Evolutionary conservation across 768 basidiomycete species (phyloP), one percentile per base, ranked within the genome.

Genomic region (Tylopilus sp.): DNA sequence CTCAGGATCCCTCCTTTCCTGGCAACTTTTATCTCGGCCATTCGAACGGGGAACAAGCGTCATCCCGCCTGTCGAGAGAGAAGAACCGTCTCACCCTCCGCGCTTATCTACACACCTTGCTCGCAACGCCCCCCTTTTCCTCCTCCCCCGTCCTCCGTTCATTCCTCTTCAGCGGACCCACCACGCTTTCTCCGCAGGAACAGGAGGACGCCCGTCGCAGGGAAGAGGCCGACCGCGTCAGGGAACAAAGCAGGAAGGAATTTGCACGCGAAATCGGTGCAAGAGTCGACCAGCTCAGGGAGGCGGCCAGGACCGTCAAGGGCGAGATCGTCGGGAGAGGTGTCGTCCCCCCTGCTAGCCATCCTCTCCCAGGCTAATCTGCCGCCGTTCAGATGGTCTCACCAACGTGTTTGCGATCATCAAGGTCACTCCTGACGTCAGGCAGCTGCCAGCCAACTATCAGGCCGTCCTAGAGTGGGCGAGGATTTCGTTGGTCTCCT

Each of bases 391-490:
- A 92, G 92, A 93, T 71, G 97, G 97, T 10, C 75, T 99, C 21
- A 89, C 84, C 24, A 82, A 81, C 51, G 78, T 98, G n/a, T 99
- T 99, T 64, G 82, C 83, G 12, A 87, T 87, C 6, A 89, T 99
- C 67, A 89, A 92, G 71, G 71, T 81, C 36, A 95, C 89, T 5
- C 82, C 88, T 9, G 75, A 85, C 52, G 84, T 95, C 10, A 78
- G 81, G 52, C 81, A 85, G 63, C 72, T 99, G 40, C 96, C 97
- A 7, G 67, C 74, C 8, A 91, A 95, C 56, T 98, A 94, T 63
- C 78, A 83, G 58, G 89, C 93, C 36, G 92, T 98, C 42, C 66
- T 96, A 8, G 96, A 98, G 70, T 99, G 97, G 96, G 97, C 89
- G 6, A 77, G 95, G 50, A 97, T 98, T 65, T 96, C 96, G 93